phyloP scores from a whole-genome alignment of 176 grass and related monocot genomes.

The Rhipidocladum racemiflorum region DNA sequence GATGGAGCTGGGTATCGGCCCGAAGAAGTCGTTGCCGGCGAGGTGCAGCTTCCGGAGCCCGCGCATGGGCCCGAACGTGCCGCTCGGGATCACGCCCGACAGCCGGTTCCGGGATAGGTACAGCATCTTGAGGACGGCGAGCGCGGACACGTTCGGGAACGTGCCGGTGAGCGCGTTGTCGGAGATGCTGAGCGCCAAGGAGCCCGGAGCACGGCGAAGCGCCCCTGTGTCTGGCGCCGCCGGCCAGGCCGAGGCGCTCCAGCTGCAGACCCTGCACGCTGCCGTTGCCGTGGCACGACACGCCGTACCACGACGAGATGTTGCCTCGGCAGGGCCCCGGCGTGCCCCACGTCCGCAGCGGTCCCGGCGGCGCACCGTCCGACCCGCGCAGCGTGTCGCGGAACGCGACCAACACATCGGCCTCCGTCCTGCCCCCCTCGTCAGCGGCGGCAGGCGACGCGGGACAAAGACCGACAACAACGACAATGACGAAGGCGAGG shows the following conservation, averaged over 20 bases:
- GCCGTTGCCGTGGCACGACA: constrained; percentile 67
- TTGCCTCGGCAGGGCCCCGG: constrained; percentile 48
- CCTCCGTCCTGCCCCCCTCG: constrained; percentile 23
- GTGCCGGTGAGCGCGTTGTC: constrained; percentile 68
- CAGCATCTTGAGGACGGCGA: constrained; percentile 57
- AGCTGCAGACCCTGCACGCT: constrained; percentile 72
- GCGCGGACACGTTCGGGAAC: constrained; percentile 64
- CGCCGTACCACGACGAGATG: constrained; percentile 59
- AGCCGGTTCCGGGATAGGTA: constrained; percentile 72
- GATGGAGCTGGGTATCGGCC: constrained; percentile 57
- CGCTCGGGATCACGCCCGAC: constrained; percentile 58
- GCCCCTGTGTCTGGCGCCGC: constrained; percentile 32
- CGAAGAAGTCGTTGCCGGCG: constrained; percentile 54
- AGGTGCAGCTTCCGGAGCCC: constrained; percentile 77
- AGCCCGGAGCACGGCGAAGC: constrained; percentile 44
- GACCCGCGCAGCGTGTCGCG: constrained; percentile 43
- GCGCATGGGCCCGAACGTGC: constrained; percentile 60
- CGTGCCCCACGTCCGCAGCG: constrained; percentile 47
- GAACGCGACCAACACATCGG: constrained; percentile 63
- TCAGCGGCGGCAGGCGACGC: not conserved
- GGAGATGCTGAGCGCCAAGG: constrained; percentile 65
- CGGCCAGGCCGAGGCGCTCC: constrained; percentile 63
- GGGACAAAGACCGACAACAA: not conserved
- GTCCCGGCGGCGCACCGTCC: constrained; percentile 35
- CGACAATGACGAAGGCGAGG: not conserved